phyloP scores from a whole-genome alignment of 1,284 basidiomycete genomes.

The Macrocystidia cucumis region DNA sequence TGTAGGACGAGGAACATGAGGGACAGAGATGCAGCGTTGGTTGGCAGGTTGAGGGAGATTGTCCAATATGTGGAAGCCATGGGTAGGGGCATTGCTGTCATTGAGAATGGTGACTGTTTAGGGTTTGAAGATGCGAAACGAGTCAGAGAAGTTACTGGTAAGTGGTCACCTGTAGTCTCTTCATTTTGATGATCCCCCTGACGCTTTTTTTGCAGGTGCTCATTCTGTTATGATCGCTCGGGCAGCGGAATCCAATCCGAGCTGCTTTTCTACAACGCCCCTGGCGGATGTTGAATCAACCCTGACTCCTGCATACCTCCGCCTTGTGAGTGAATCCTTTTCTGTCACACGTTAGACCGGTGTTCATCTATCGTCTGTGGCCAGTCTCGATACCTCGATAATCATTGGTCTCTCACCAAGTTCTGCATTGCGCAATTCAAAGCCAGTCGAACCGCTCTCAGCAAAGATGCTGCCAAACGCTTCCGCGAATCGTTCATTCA shows the following conservation, averaged over 20 bases:
- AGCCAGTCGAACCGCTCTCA: constrained; percentile 42
- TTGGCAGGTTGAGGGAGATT: constrained; percentile 77
- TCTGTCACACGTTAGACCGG: background rate
- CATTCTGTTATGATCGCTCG: constrained; percentile 95
- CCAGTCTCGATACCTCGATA: constrained; percentile 63
- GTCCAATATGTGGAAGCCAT: constrained; percentile 71
- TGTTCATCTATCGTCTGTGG: constrained; percentile 2
- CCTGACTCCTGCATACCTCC: constrained; percentile 72
- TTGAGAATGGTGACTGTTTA: constrained; percentile 92
- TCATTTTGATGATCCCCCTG: background rate
- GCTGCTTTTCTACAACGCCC: constrained; percentile 73
- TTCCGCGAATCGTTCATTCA: constrained; percentile 48
- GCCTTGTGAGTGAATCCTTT: constrained; percentile 45
- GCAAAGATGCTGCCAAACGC: constrained; percentile 51
- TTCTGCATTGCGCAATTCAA: constrained; percentile 85
- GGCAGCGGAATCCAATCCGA: constrained; percentile 89
- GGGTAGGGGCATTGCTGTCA: constrained; percentile 72
- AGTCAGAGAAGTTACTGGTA: constrained; percentile 72
- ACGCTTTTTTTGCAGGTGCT: constrained; percentile 45
- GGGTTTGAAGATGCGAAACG: constrained; percentile 74
- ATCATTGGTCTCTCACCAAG: constrained; percentile 86
- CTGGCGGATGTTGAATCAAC: constrained; percentile 63
- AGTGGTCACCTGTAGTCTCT: constrained; percentile 11
- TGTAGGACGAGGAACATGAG: constrained; percentile 95
- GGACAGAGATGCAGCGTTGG: constrained; percentile 72